Base-by-base conservation (phyloP, 75 land plant species). In the Isoetes taiwanensis region DNA sequence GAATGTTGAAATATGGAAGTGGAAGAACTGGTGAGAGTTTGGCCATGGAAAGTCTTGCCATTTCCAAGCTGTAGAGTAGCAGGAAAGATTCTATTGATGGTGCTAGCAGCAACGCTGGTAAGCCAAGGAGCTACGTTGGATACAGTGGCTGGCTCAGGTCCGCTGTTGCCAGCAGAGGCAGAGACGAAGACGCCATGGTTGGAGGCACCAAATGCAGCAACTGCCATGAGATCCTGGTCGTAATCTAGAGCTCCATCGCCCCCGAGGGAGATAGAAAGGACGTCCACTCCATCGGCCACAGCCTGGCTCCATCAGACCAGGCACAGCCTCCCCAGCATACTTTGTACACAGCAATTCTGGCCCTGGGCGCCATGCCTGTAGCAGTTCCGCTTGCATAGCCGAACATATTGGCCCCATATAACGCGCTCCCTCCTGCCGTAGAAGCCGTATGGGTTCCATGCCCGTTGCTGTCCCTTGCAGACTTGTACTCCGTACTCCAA, bases 121-220 rank as follows among this genome's bases (percentile, higher is more conserved):
- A 85, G 67, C 90, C 90, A 85, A 0, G 90, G 90, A 8, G 86
- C 77, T 29, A 72, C 53, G 20, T 85, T 85, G 2, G 82, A 62
- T 50, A 72, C 71, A 3, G 90, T 71, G 6, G 76, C 61, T 1
- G 73, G 62, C 14, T 30, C 41, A 0, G 90, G 90, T 4, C 90
- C 90, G 1, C 52, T 39, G 54, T 85, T 85, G 0, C 86, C 90
- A 0, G 80, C 90, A 30, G 78, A 73, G 54, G 76, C 73, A 0
- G 73, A 56, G 29, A 76, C 80, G 2, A 79, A 68, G 9, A 85
- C 64, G 31, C 66, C 64, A 2, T 52, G 41, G 34, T 55, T 67
- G 1, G 54, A 32, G 0, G 91, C 86, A 35, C 77, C 74, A 14
- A 82, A 28, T 6, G 80, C 46, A 2, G 86, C 91, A 6, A 86